Evolutionary conservation across 2,329 filamentous ascomycete genomes (phyloP), one percentile per base, ranked within the genome.

Genomic region (Talaromyces verruculosus): DNA sequence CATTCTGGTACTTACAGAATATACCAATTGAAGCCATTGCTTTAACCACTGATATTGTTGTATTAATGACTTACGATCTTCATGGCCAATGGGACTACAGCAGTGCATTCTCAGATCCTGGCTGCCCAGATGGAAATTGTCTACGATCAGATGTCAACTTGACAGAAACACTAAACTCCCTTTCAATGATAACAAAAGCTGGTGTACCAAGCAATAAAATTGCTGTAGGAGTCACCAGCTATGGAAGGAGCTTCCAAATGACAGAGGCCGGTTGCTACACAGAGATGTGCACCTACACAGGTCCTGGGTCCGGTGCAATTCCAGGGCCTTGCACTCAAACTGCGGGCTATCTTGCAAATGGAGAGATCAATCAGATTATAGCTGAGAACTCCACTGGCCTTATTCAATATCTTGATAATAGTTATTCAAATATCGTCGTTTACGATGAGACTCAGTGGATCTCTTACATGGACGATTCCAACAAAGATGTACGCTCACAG

Each of bases 71-170:
- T 0, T 63, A 63, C 13, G 61, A 63, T 43, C 49, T 63, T 19
- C 61, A 63, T n/a, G 61, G 61, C 5, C 35, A 43, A 13, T 63
- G 47, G 61, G 61, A 63, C 19, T 30, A 30, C 6, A 17, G 33
- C n/a, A 55, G 25, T 2, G 6, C 6, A 43, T 19, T 30, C 19
- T 1, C 30, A 33, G 6, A 63, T 1, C 39, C 49, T 3, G 73
- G 72, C 5, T 77, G 75, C 51, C 57, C 62, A 2, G 28, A 11
- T 19, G 71, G 72, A 2, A 72, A 72, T 57, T 75, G 79, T 53
- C 71, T 80, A 0, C 75, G 78, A 0, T 75, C 72, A 0, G 77
- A 80, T 66, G 71, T 79, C 68, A 81, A 81, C 70, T 65, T 72
- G 49, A 81, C 78, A 1, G 77, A 80, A 63, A 78, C 76, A 0